Evolutionary conservation across 176 grass and related monocot genomes (phyloP).

Genomic region (Triticum monococcum): DNA sequence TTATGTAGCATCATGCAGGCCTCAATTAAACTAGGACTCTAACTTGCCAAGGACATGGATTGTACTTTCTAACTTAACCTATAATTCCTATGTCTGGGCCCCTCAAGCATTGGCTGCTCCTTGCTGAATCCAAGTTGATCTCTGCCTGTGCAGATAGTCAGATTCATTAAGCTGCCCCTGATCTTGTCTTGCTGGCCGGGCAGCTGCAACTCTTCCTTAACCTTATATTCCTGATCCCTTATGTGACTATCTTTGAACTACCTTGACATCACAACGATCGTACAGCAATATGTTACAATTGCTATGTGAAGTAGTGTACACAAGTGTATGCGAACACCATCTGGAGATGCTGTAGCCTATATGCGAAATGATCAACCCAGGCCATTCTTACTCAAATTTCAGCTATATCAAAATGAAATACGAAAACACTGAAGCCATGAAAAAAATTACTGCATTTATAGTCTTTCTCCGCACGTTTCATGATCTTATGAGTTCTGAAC

Average conservation of each 20-base stretch:
- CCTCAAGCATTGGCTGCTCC: neutral
- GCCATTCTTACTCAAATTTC: slow-evolving; percentile 2
- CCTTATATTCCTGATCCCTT: neutral
- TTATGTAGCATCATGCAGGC: neutral
- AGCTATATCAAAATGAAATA: neutral
- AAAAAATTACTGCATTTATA: neutral
- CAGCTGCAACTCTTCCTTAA: neutral
- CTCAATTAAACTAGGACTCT: neutral
- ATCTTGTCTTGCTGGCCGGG: neutral
- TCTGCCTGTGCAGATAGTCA: neutral
- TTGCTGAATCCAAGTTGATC: neutral
- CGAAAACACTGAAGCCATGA: neutral
- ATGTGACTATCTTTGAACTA: neutral
- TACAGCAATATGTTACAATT: neutral
- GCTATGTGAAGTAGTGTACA: neutral
- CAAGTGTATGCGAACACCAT: too few species aligned
- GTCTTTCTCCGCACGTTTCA: neutral
- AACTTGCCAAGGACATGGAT: neutral
- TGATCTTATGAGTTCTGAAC: slow-evolving; percentile 2
- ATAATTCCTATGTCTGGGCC: neutral
- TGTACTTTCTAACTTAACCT: neutral
- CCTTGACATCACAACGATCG: neutral
- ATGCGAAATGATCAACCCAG: neutral
- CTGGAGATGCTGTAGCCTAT: neutral
- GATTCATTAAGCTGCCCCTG: neutral